Evolutionary conservation across 2,329 filamentous ascomycete species (phyloP).

Genomic region (Epichloe typhina): DNA sequence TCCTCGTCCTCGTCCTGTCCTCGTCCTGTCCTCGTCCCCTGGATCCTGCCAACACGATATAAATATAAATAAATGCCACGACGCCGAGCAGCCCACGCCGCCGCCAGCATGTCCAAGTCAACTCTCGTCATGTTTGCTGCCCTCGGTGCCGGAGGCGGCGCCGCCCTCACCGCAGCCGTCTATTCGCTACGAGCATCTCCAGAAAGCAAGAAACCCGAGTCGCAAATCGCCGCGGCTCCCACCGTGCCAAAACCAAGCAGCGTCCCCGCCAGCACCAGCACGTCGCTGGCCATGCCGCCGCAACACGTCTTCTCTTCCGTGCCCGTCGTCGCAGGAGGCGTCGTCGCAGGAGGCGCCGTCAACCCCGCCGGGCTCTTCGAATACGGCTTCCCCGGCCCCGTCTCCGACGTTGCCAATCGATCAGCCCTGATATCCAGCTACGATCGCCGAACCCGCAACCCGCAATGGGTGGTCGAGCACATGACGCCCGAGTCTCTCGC

Average conservation of each 20-base stretch:
- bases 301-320: slow-evolving; percentile 37
- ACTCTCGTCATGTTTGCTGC: slow-evolving; percentile 65
- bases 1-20: too few species aligned
- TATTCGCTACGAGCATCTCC: slow-evolving; percentile 38
- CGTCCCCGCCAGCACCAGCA: slow-evolving; percentile 11
- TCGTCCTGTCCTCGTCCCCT: neutral
- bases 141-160: slow-evolving; percentile 63
- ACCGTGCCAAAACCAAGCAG: slow-evolving; percentile 6
- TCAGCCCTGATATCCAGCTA: slow-evolving; percentile 72
- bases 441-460: slow-evolving; percentile 84
- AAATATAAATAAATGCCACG: slow-evolving; percentile 8
- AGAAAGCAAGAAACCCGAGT: slow-evolving; percentile 7
- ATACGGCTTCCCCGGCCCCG: slow-evolving; percentile 80
- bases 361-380: slow-evolving; percentile 67
- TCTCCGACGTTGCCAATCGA: slow-evolving; percentile 68
- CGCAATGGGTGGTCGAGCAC: slow-evolving; percentile 90
- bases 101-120: slow-evolving; percentile 58
- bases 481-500: slow-evolving; percentile 81
- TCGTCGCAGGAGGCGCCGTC: slow-evolving; percentile 36
- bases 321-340: too few species aligned
- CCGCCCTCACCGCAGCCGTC: slow-evolving; percentile 58
- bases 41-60: neutral
- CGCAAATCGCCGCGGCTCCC: slow-evolving; percentile 11
- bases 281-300: slow-evolving; percentile 36
- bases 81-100: slow-evolving; percentile 5